Evolutionary conservation across 2,329 filamentous ascomycete species (phyloP).

Genomic region (Pseudogymnoascus sp.): DNA sequence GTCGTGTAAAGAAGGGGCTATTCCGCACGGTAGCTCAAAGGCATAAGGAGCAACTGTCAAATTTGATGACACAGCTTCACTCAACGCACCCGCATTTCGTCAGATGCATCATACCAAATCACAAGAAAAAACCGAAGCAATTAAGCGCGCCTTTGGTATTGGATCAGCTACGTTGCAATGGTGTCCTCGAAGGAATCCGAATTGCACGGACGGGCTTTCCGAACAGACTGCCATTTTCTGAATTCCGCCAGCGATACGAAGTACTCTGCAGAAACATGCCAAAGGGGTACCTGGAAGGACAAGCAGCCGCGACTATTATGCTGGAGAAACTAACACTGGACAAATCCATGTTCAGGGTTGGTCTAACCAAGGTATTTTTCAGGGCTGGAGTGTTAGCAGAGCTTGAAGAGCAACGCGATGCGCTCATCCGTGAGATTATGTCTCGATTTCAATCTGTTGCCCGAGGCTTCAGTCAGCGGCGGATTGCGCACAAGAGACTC

Average conservation of each 20-base stretch:
- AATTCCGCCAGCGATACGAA: slow-evolving; percentile 93
- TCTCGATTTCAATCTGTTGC: slow-evolving; percentile 86
- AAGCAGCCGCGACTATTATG: slow-evolving; percentile 77
- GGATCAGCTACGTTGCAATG: slow-evolving; percentile 95
- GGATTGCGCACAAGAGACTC: slow-evolving; percentile 83
- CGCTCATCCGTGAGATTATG: slow-evolving; percentile 90
- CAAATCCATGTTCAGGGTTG: slow-evolving; percentile 80
- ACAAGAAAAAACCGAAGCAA: slow-evolving; percentile 93
- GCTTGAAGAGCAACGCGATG: slow-evolving; percentile 89
- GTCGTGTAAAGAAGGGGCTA: slow-evolving; percentile 89
- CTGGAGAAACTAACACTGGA: slow-evolving; percentile 84
- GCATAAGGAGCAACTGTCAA: slow-evolving; percentile 98
- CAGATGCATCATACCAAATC: slow-evolving; percentile 93
- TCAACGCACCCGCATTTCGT: slow-evolving; percentile 98
- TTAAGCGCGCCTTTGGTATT: slow-evolving; percentile 88
- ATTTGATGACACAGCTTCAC: slow-evolving; percentile 86
- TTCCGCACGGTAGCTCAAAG: slow-evolving; percentile 95
- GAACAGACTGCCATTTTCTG: slow-evolving; percentile 82
- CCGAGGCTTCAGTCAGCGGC: slow-evolving; percentile 79
- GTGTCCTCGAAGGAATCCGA: slow-evolving; percentile 96
- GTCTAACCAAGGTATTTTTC: slow-evolving; percentile 97
- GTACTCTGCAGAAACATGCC: slow-evolving; percentile 86
- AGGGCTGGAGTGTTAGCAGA: slow-evolving; percentile 91
- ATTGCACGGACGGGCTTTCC: slow-evolving; percentile 97
- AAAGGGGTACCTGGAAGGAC: slow-evolving; percentile 84